phyloP scores from a whole-genome alignment of 495 filamentous ascomycete genomes.

The Lasiosphaeria hispida region DNA sequence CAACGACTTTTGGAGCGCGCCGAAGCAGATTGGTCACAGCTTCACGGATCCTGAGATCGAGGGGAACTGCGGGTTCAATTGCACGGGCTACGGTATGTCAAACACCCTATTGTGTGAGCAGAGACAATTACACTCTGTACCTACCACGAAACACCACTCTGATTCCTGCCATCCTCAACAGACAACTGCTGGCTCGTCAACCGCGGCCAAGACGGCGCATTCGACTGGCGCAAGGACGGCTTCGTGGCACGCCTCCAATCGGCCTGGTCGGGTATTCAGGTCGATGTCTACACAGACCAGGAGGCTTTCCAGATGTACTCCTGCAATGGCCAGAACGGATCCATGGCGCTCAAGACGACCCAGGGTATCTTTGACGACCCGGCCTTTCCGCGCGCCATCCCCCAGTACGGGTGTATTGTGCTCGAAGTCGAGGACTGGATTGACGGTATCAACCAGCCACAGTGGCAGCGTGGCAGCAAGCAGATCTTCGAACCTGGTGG shows the following conservation, averaged over 20 bases:
- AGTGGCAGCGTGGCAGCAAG: conserved; percentile 64
- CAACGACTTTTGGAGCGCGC: conserved; percentile 72
- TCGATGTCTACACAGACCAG: conserved; percentile 74
- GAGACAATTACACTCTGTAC: conserved; percentile 23
- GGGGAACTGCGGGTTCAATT: conserved; percentile 66
- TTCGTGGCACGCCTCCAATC: conserved; percentile 62
- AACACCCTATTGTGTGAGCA: too few species aligned
- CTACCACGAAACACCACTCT: not conserved
- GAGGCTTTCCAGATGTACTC: conserved; percentile 76
- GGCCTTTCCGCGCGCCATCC: conserved; percentile 46
- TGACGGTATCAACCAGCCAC: conserved; percentile 75
- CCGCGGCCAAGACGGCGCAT: conserved; percentile 43
- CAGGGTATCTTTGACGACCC: conserved; percentile 52
- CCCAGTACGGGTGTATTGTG: conserved; percentile 71
- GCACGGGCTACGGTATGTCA: conserved; percentile 68
- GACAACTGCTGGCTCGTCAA: conserved; percentile 53
- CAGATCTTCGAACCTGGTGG: conserved; percentile 65
- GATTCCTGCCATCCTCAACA: conserved; percentile 9
- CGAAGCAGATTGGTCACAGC: conserved; percentile 71
- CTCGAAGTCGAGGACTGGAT: conserved; percentile 73
- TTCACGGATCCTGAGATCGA: conserved; percentile 54
- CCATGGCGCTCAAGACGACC: conserved; percentile 58
- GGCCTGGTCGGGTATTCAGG: conserved; percentile 66
- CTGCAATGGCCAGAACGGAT: conserved; percentile 71
- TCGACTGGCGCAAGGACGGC: conserved; percentile 53